These are phyloP conservation scores for Ceriops tagal DNA, from an alignment of 345 rosid species.

Conservation along the genomic window DNA sequence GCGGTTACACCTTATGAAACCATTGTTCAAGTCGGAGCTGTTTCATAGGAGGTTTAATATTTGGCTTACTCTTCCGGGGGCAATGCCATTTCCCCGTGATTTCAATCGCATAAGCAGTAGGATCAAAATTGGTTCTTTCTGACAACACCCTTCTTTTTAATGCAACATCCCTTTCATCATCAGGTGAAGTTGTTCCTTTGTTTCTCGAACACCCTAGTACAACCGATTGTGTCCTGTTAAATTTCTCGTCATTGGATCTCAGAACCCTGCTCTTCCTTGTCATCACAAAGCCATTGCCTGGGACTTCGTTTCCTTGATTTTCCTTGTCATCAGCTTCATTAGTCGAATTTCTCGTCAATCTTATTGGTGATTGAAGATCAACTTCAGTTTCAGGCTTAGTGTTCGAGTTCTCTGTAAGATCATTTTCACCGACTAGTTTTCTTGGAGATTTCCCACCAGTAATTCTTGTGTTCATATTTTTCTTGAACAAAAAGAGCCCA, in stretches of 20 bases:
- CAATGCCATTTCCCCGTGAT: slow-evolving; percentile 70
- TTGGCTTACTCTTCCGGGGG: slow-evolving; percentile 69
- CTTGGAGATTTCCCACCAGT: slow-evolving; percentile 8
- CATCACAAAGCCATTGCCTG: slow-evolving; percentile 49
- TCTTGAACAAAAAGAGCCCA: not conserved
- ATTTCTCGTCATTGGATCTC: slow-evolving; percentile 28
- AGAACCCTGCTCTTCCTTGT: slow-evolving; percentile 35
- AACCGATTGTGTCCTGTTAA: slow-evolving; percentile 15
- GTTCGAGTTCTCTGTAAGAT: slow-evolving; percentile 9
- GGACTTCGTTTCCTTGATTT: slow-evolving; percentile 18
- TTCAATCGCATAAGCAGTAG: slow-evolving; percentile 19
- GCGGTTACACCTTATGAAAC: slow-evolving; percentile 40
- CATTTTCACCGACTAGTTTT: not conserved
- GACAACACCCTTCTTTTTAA: slow-evolving; percentile 40
- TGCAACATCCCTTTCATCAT: slow-evolving; percentile 8
- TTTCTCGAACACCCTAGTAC: slow-evolving; percentile 27
- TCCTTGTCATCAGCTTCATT: slow-evolving; percentile 30
- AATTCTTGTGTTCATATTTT: slow-evolving; percentile 8
- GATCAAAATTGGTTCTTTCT: slow-evolving; percentile 50
- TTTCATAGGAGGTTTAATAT: slow-evolving; percentile 65
- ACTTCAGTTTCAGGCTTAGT: slow-evolving; percentile 12
- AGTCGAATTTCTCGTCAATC: slow-evolving; percentile 8
- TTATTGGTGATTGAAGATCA: slow-evolving; percentile 5
- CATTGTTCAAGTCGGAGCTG: slow-evolving; percentile 81
- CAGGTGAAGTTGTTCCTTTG: slow-evolving; percentile 13